Percentiles rank a stretch among this genome's conserved stretches.
phyloP scores from a whole-genome alignment of 208 protist genomes.

The Leishmania guyanensis region DNA sequence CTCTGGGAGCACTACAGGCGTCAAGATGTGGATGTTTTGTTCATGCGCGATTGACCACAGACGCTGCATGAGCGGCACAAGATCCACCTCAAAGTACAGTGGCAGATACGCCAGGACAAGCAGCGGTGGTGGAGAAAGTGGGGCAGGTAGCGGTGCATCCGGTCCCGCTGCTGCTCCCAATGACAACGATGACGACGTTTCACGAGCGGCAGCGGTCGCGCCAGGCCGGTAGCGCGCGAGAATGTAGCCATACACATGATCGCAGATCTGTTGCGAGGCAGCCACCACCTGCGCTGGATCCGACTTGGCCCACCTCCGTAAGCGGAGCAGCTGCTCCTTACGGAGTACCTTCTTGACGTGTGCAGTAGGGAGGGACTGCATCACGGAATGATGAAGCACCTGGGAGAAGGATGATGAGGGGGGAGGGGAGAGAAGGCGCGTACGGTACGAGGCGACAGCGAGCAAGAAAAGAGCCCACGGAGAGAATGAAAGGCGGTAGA shows the following conservation, averaged over 20 bases:
- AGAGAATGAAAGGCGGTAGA: background rate
- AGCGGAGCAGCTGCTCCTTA: conserved; percentile 35
- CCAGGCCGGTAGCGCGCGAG: conserved; percentile 4
- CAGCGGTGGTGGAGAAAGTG: conserved; percentile 20
- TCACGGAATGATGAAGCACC: background rate
- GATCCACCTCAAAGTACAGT: conserved; percentile 77
- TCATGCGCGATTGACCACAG: conserved; percentile 39
- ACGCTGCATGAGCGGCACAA: conserved; percentile 54
- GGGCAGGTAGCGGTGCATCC: background rate
- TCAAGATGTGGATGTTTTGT: conserved; percentile 27
- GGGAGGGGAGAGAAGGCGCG: background rate
- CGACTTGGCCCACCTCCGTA: conserved; percentile 44
- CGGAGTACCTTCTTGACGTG: conserved; percentile 43
- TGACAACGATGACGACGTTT: background rate
- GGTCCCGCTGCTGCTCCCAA: background rate
- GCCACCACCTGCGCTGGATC: conserved; percentile 28
- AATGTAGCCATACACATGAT: conserved; percentile 48
- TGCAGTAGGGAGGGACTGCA: conserved; percentile 10
- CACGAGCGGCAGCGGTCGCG: background rate
- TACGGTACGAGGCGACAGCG: background rate
- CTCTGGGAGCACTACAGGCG: conserved; percentile 35
- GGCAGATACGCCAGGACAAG: conserved; percentile 70
- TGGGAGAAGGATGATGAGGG: background rate
- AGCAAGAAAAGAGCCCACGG: background rate
- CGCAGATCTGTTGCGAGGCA: conserved; percentile 48